phyloP scores from a whole-genome alignment of 495 filamentous ascomycete genomes.

The Penicillium ochrochloron region DNA sequence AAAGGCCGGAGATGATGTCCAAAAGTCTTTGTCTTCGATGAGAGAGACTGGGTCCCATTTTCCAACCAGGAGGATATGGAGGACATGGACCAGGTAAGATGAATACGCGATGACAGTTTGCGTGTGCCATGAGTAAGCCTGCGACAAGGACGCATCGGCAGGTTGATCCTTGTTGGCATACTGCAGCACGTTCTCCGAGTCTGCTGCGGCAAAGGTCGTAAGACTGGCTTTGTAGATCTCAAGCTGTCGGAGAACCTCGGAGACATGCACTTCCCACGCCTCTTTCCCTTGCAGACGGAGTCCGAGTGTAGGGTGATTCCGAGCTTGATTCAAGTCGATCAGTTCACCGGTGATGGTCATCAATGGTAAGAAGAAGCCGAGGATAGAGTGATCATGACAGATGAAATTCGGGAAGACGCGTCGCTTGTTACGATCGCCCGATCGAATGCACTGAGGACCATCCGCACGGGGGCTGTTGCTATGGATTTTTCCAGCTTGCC shows the following conservation, averaged over 20 bases:
- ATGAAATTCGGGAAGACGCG: constrained; percentile 77
- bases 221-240: constrained; percentile 82
- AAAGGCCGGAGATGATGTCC: constrained; percentile 84
- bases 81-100: constrained; percentile 83
- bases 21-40: constrained; percentile 85
- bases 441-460: constrained; percentile 54
- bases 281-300: constrained; percentile 71
- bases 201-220: constrained; percentile 70
- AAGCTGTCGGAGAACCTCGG: constrained; percentile 77
- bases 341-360: constrained; percentile 96
- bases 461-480: constrained; percentile 56
- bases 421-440: constrained; percentile 54
- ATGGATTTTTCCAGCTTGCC: constrained; percentile 83
- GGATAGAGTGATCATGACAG: constrained; percentile 87
- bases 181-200: constrained; percentile 35
- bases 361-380: constrained; percentile 89
- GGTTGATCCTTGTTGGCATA: constrained; percentile 39
- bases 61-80: constrained; percentile 81
- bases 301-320: constrained; percentile 88
- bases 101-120: constrained; percentile 89
- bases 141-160: constrained; percentile 51
- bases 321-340: constrained; percentile 86
- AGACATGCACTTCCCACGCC: constrained; percentile 80
- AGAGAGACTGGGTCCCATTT: constrained; percentile 89
- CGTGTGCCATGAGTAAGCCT: constrained; percentile 68